Conservation (phyloP, 1,139 yeast species). For the Kodamaea sp. region DNA sequence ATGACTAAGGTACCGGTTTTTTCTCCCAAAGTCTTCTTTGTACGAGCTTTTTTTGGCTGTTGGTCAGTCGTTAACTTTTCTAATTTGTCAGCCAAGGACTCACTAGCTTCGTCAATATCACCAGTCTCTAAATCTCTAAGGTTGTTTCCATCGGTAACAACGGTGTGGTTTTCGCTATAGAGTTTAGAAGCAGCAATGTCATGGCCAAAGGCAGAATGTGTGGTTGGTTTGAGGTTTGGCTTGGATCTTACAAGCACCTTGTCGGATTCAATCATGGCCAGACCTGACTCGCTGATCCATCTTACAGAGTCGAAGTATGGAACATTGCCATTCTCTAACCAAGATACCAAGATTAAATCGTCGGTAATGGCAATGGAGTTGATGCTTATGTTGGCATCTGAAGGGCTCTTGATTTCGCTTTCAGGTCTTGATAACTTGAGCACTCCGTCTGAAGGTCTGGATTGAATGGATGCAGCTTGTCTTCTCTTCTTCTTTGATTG, state of each 20-base stretch:
- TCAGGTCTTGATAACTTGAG: conserved; percentile 49
- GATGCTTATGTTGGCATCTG: conserved; percentile 40
- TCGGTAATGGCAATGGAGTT: conserved; percentile 40
- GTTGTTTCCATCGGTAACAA: conserved; percentile 66
- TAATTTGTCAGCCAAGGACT: conserved; percentile 63
- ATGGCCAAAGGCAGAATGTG: conserved; percentile 52
- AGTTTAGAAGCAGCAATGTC: conserved; percentile 71
- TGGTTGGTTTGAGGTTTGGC: conserved; percentile 32
- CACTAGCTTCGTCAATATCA: conserved; percentile 30
- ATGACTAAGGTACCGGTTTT: conserved; percentile 67
- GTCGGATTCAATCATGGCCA: conserved; percentile 23
- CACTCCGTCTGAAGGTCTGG: conserved; percentile 49
- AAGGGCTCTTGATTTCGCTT: conserved; percentile 33
- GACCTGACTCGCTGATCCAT: conserved; percentile 49
- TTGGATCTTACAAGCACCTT: conserved; percentile 42
- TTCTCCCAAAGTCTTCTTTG: conserved; percentile 29
- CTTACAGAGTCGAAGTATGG: conserved; percentile 63
- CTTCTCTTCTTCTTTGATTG: conserved; percentile 39
- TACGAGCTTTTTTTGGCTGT: conserved; percentile 22
- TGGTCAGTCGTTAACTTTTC: conserved; percentile 40
- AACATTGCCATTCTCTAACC: conserved; percentile 72
- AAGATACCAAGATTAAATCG: conserved; percentile 50
- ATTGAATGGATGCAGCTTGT: conserved; percentile 36
- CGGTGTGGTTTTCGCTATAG: conserved; percentile 72
- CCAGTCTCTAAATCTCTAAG: conserved; percentile 48